Conservation (phyloP, 805 yeast genomes). For the Candida succiphila region DNA sequence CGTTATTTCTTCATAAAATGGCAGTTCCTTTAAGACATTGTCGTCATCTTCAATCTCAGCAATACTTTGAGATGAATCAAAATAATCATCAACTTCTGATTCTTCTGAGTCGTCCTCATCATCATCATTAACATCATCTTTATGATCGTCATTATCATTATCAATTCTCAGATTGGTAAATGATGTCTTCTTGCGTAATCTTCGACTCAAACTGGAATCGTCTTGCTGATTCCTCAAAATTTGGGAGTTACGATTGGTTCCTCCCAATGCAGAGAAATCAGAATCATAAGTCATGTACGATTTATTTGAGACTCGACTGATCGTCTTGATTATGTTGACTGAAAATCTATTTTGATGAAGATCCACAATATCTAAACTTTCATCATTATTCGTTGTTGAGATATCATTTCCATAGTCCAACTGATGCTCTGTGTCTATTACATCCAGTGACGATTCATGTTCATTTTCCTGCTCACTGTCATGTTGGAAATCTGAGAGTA, state of each 20-base stretch:
- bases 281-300: conserved; percentile 58
- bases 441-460: background rate
- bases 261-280: conserved; percentile 27
- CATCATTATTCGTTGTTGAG: background rate
- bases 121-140: conserved; percentile 2
- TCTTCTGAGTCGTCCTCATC: conserved; percentile 1
- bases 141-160: conserved; percentile 11
- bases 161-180: conserved; percentile 34
- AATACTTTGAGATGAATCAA: background rate
- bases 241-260: conserved; percentile 5
- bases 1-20: conserved; percentile 7
- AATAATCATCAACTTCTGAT: conserved; percentile 3
- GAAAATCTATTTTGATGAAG: conserved; percentile 10
- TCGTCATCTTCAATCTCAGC: conserved; percentile 3
- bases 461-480: background rate
- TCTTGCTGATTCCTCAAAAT: background rate
- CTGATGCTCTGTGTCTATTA: background rate
- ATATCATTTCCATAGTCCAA: background rate
- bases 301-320: conserved; percentile 28
- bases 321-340: conserved; percentile 22
- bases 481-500: conserved; percentile 1
- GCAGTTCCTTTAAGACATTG: conserved; percentile 13
- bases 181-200: conserved; percentile 39
- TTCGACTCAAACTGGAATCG: background rate
- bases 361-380: background rate